These are phyloP conservation scores for Tylopilus sp. DNA, from an alignment of 768 basidiomycete genomes.

Conservation along the genomic window DNA sequence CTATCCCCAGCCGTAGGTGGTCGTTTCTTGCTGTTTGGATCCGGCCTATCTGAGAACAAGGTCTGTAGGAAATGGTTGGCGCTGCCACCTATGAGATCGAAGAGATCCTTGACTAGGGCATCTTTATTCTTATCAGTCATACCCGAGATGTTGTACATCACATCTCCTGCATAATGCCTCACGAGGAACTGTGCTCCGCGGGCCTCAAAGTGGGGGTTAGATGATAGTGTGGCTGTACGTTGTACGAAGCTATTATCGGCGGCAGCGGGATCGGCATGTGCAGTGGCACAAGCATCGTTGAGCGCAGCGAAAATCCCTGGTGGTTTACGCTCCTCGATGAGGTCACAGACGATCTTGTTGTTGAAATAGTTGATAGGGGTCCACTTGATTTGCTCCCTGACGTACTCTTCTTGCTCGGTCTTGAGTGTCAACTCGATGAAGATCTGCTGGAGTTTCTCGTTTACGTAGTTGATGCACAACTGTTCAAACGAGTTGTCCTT, in stretches of 20 bases:
- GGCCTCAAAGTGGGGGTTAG: slow-evolving; percentile 91
- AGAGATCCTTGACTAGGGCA: slow-evolving; percentile 87
- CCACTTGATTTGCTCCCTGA: slow-evolving; percentile 98
- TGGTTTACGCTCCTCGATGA: slow-evolving; percentile 94
- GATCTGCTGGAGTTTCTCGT: slow-evolving; percentile 99
- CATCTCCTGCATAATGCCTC: slow-evolving; percentile 97
- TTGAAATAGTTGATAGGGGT: slow-evolving; percentile 99
- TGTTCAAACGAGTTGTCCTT: slow-evolving; percentile 96
- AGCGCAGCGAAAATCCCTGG: slow-evolving; percentile 97
- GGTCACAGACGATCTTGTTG: slow-evolving; percentile 96
- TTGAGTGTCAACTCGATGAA: slow-evolving; percentile 99
- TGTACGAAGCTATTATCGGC: slow-evolving; percentile 98
- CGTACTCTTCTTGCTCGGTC: slow-evolving; percentile 99
- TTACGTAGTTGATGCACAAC: slow-evolving; percentile 99
- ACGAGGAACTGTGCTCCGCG: slow-evolving; percentile 94
- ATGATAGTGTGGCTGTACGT: slow-evolving; percentile 73
- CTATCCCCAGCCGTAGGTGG: slow-evolving; percentile 98
- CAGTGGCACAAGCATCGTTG: slow-evolving; percentile 98
- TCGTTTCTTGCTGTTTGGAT: slow-evolving; percentile 95
- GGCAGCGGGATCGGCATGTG: slow-evolving; percentile 93
- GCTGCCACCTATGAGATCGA: slow-evolving; percentile 82
- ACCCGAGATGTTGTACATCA: slow-evolving; percentile 94
- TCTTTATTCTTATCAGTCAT: slow-evolving; percentile 99
- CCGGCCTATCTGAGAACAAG: slow-evolving; percentile 91
- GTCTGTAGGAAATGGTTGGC: slow-evolving; percentile 82